phyloP scores from a whole-genome alignment of 257 asterid species.

The Solanum ahanhuiri region DNA sequence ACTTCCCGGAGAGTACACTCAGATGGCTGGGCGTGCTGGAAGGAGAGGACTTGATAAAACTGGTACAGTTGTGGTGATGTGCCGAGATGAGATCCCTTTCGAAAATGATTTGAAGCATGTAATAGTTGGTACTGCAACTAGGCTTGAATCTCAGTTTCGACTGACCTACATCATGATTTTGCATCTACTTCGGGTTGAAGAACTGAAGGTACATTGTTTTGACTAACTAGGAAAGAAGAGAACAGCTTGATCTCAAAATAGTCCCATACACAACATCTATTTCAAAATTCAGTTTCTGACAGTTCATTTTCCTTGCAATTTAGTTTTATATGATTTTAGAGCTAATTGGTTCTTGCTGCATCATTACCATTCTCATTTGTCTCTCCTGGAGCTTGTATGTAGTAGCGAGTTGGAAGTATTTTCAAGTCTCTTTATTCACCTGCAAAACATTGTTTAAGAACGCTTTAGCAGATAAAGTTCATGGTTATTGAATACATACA shows the following conservation, averaged over 20 bases:
- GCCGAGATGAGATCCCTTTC: constrained; percentile 90
- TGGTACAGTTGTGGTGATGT: constrained; percentile 85
- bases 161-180: constrained; percentile 94
- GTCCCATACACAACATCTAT: neutral
- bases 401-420: neutral
- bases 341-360: neutral
- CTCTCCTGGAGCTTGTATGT: neutral
- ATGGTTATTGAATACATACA: neutral
- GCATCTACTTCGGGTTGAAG: constrained; percentile 98
- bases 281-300: neutral
- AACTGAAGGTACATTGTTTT: constrained; percentile 63
- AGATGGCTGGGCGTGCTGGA: constrained; percentile 99
- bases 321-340: neutral
- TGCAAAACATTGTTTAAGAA: neutral
- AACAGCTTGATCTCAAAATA: neutral
- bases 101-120: constrained; percentile 68
- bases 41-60: constrained; percentile 97
- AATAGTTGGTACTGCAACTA: constrained; percentile 85
- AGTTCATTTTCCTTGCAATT: neutral
- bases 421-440: neutral
- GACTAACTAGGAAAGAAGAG: constrained; percentile 5
- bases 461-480: neutral
- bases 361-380: neutral
- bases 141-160: constrained; percentile 94
- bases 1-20: constrained; percentile 98